Evolutionary conservation across 1,284 basidiomycete genomes (phyloP).

Genomic region (Ustilago loliicola): DNA sequence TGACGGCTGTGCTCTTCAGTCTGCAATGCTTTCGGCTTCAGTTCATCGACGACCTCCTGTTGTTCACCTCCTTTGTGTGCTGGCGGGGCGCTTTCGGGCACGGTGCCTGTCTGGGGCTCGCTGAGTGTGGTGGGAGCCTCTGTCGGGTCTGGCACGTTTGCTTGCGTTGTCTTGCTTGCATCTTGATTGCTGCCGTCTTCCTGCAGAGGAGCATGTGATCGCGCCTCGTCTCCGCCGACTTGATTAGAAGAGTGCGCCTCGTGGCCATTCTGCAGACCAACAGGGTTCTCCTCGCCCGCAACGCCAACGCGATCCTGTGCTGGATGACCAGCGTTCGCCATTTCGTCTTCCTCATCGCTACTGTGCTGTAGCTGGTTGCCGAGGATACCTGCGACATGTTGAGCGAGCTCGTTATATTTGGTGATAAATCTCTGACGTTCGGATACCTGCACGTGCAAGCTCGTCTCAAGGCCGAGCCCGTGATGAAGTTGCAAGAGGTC

Average conservation of each 20-base stretch:
- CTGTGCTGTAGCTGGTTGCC: slow-evolving; percentile 38
- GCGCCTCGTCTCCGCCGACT: neutral
- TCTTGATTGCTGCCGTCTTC: neutral
- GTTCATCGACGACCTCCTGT: neutral
- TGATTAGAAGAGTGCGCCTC: neutral
- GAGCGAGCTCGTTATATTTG: slow-evolving; percentile 65
- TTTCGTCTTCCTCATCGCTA: slow-evolving; percentile 36
- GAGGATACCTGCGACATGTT: slow-evolving; percentile 50
- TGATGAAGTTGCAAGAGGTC: slow-evolving; percentile 63
- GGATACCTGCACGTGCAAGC: slow-evolving; percentile 57
- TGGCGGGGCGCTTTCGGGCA: neutral
- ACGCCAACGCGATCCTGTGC: neutral
- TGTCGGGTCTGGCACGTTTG: neutral
- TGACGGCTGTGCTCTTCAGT: neutral
- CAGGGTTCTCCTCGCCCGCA: neutral
- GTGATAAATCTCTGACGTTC: slow-evolving; percentile 64
- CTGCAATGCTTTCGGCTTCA: neutral
- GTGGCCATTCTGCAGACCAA: neutral
- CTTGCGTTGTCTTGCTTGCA: neutral
- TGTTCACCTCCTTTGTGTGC: neutral
- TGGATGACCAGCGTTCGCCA: slow-evolving; percentile 5
- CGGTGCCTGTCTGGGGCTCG: neutral
- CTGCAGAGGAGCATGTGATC: neutral
- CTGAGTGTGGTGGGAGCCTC: neutral
- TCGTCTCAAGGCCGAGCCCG: slow-evolving; percentile 54